Conservation (phyloP, 306 rosid species). For the Carpinus viminea region DNA sequence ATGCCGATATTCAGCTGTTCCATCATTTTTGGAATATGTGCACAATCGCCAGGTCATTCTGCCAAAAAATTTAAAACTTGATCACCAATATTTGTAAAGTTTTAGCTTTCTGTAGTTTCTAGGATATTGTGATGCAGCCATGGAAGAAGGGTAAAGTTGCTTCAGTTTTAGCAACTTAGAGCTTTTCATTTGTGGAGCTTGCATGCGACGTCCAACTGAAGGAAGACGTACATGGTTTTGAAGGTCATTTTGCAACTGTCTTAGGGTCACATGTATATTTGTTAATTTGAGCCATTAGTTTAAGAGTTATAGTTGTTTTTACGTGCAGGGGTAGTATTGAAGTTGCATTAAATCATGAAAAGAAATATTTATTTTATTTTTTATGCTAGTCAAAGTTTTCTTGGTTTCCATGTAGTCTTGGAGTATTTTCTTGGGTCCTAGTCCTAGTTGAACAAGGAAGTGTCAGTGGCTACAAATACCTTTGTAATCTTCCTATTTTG, state of each 20-base stretch:
- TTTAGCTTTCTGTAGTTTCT: conserved; percentile 5
- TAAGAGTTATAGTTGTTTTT: conserved; percentile 4
- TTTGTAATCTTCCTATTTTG: conserved; percentile 9
- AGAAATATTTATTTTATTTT: neutral
- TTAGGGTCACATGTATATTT: conserved; percentile 1
- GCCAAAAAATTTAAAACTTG: neutral
- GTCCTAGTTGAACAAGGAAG: neutral
- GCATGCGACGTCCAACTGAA: neutral
- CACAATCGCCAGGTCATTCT: conserved; percentile 81
- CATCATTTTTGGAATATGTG: conserved; percentile 83
- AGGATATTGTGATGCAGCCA: conserved; percentile 7
- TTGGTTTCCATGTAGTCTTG: neutral
- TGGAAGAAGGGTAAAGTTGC: conserved; percentile 8
- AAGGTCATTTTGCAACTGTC: conserved; percentile 3
- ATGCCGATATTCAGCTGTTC: conserved; percentile 72
- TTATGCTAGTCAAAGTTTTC: neutral
- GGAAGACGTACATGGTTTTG: neutral
- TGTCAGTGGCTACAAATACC: neutral
- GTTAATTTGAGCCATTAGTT: neutral
- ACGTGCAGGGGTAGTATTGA: neutral
- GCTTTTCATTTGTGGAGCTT: conserved; percentile 12
- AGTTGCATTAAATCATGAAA: neutral
- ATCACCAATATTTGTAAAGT: neutral
- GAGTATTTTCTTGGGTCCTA: neutral
- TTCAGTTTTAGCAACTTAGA: conserved; percentile 14